Base-by-base conservation (phyloP, 176 grass and related monocot genomes). In the Bonia amplexicaulis region DNA sequence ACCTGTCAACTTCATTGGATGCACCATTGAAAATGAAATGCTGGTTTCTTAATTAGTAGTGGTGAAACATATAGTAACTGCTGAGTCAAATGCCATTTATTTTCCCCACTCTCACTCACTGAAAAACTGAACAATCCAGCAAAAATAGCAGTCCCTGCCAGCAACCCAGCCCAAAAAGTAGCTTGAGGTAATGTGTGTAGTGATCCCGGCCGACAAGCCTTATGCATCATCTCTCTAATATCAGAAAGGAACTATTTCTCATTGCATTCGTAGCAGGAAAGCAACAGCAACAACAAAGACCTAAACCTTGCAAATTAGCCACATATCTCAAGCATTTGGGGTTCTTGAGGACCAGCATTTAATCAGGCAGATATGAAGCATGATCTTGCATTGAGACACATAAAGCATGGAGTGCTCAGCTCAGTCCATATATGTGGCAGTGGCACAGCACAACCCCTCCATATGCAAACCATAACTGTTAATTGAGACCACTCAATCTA, bases 301-400 rank as follows among this genome's bases (percentile, higher is more conserved):
- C 46, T 16, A 41, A 71, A 31, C 31, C 26, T 54, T 53, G 72
- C 65, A 78, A 74, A 57, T 58, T 65, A 63, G 37, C 23, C 57
- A 72, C 66, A 72, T 54, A 78, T 84, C 80, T 83, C 47, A 44
- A 54, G 60, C 67, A 25, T 42, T 25, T 70, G 69, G 42, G 65
- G 16, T 63, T 35, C 40, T 57, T 60, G 40, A 77, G n/a, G 70
- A 60, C 77, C 51, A 69, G 12, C 49, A 76, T 80, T 85, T 71
- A 86, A 64, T 37, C 84, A 62, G 47, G 62, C 62, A 25, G 52
- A 39, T 74, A 59, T 62, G 69, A 13, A 80, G 62, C 59, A 27
- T 74, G 51, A 69, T 40, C 47, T 13, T 58, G n/a, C 55, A 74
- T 54, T 35, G 26, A 85, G 71, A 63, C 59, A 14, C 68, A 80